A percentile compares a stretch with the other conserved stretches of the same genome.
Evolutionary conservation across 768 basidiomycete genomes (phyloP).

Genomic region (Pholiota conissans): DNA sequence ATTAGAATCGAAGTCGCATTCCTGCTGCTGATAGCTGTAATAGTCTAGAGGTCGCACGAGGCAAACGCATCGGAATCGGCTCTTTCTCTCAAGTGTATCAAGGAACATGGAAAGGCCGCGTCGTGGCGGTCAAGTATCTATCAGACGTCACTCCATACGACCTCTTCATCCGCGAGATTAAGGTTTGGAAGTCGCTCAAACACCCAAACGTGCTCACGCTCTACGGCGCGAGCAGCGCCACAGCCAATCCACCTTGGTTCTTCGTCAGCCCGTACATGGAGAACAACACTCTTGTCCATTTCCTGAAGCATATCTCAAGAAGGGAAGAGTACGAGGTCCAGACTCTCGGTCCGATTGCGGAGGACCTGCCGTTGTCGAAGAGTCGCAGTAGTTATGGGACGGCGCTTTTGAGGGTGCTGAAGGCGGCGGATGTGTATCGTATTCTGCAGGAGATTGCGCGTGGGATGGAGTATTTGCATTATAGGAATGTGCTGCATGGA

Average conservation of each 20-base stretch:
- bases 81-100: conserved; percentile 74
- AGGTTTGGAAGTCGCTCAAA: conserved; percentile 63
- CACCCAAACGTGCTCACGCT: conserved; percentile 71
- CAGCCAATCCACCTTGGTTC: conserved; percentile 69
- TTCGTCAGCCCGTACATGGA: conserved; percentile 72
- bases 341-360: conserved; percentile 13
- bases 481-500: conserved; percentile 68
- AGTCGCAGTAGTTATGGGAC: conserved; percentile 19
- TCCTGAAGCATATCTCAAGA: conserved; percentile 4
- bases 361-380: conserved; percentile 17
- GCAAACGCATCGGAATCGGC: conserved; percentile 64
- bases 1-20: background rate
- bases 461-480: conserved; percentile 83
- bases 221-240: conserved; percentile 71
- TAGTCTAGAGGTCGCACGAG: conserved; percentile 57
- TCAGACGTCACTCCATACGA: conserved; percentile 54
- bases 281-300: conserved; percentile 61
- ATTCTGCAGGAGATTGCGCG: conserved; percentile 74
- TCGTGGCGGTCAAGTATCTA: conserved; percentile 73
- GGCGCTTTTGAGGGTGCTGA: conserved; percentile 16
- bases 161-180: conserved; percentile 67
- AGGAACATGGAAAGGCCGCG: conserved; percentile 63
- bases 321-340: conserved; percentile 5
- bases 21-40: background rate
- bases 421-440: conserved; percentile 48